Evolutionary conservation across 805 yeast genomes (phyloP).

Genomic region (Nakazawaea holstii): DNA sequence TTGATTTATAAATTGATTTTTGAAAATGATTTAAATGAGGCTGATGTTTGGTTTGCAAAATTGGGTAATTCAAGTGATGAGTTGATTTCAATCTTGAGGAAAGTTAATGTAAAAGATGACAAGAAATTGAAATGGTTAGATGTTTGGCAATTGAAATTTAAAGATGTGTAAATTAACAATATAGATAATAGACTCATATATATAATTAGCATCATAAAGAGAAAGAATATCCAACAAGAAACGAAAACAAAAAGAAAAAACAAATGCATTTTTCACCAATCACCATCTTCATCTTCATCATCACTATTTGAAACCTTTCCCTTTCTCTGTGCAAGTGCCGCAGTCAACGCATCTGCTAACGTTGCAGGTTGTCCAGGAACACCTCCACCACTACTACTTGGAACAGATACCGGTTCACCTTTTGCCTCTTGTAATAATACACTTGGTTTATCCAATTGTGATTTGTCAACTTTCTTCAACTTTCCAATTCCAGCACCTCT

Average conservation of each 20-base stretch:
- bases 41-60: constrained; percentile 20
- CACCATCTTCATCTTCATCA: constrained; percentile 78
- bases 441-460: constrained; percentile 76
- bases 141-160: constrained; percentile 46
- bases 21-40: constrained; percentile 35
- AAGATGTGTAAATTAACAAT: constrained; percentile 12
- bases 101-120: constrained; percentile 42
- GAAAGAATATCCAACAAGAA: too few species aligned
- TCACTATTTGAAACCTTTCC: constrained; percentile 76
- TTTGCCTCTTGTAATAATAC: constrained; percentile 65
- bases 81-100: constrained; percentile 34
- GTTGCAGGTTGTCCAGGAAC: constrained; percentile 55
- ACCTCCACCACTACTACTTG: constrained; percentile 32
- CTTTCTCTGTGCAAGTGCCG: constrained; percentile 79
- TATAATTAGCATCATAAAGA: too few species aligned
- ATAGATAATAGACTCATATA: neutral
- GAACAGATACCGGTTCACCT: constrained; percentile 44
- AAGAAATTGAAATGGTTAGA: constrained; percentile 54
- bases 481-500: constrained; percentile 70
- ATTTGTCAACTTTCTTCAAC: constrained; percentile 74
- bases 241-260: too few species aligned
- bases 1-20: constrained; percentile 51
- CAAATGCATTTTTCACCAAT: constrained; percentile 39
- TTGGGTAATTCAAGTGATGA: constrained; percentile 19
- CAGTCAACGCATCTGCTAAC: constrained; percentile 83